Evolutionary conservation across 2,329 filamentous ascomycete species (phyloP).

Genomic region (Nannizziopsis barbatae): DNA sequence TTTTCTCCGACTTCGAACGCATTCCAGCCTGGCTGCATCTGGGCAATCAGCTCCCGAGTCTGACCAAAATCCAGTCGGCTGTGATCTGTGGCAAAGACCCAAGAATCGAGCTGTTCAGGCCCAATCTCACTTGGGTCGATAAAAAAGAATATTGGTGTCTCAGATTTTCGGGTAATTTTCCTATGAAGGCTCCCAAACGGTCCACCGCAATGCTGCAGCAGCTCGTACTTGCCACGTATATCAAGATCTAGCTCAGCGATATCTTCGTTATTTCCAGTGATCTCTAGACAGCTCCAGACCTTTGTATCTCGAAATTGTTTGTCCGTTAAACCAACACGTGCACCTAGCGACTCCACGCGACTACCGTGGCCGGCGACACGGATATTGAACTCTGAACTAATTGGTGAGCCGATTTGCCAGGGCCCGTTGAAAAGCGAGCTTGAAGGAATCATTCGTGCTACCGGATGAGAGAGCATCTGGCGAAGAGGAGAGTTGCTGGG

Average conservation of each 20-base stretch:
- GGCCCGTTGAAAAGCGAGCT: conserved; percentile 28
- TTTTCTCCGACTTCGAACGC: conserved; percentile 22
- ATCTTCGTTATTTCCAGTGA: conserved; percentile 28
- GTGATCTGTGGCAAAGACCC: conserved; percentile 46
- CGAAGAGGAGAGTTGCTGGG: conserved; percentile 33
- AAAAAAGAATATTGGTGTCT: conserved; percentile 43
- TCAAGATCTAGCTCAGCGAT: conserved; percentile 25
- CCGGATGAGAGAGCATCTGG: conserved; percentile 35
- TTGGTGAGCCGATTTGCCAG: conserved; percentile 38
- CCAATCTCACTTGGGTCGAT: conserved; percentile 45
- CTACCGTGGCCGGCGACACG: conserved; percentile 27
- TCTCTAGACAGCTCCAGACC: conserved; percentile 35
- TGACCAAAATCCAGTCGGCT: conserved; percentile 38
- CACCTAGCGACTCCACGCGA: conserved; percentile 30
- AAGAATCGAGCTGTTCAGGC: conserved; percentile 39
- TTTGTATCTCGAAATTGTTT: conserved; percentile 31
- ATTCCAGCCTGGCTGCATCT: conserved; percentile 38
- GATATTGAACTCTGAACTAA: conserved; percentile 28
- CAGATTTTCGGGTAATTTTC: conserved; percentile 18
- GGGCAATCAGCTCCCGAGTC: conserved; percentile 37
- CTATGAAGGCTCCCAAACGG: conserved; percentile 46
- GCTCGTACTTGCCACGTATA: conserved; percentile 42
- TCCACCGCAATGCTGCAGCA: conserved; percentile 47
- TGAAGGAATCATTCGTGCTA: conserved; percentile 38
- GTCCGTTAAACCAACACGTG: conserved; percentile 31